phyloP scores from a whole-genome alignment of 108 stramenopile species.

The Pseudonitzschia delicatissima region DNA sequence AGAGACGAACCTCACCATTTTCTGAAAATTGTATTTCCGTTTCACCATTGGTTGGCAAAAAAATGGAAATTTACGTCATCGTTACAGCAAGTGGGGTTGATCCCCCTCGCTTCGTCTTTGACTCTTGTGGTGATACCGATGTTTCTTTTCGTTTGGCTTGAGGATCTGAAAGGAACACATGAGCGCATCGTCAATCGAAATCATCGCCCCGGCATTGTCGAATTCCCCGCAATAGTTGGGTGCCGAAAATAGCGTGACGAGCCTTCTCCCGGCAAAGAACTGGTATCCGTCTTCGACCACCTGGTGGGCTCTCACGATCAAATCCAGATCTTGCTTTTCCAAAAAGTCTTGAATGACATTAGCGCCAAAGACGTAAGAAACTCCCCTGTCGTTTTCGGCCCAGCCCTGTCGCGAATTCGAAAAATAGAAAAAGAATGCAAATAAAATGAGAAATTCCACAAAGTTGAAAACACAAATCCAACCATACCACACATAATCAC shows the following conservation, averaged over 20 bases:
- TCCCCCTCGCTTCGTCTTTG: background rate
- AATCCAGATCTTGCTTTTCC: conserved; percentile 92
- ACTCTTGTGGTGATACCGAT: background rate
- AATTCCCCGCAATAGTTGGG: conserved; percentile 58
- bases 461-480: background rate
- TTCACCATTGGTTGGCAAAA: no score
- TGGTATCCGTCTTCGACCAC: conserved; percentile 99
- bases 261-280: conserved; percentile 95
- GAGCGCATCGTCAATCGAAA: conserved; percentile 97
- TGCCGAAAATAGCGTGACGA: conserved; percentile 86
- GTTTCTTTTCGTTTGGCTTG: conserved; percentile 64
- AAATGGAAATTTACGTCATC: no score
- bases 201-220: conserved; percentile 67
- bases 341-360: conserved; percentile 94
- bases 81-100: conserved; percentile 2
- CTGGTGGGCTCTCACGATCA: conserved; percentile 98
- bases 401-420: conserved; percentile 81
- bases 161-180: conserved; percentile 99
- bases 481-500: background rate
- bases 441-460: background rate
- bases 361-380: conserved; percentile 96
- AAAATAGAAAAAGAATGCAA: background rate
- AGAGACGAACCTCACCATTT: no score
- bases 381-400: conserved; percentile 99
- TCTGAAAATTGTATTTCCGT: no score